Evolutionary conservation across 305 asterid genomes (phyloP).

Genomic region (Fraxinus platypoda): DNA sequence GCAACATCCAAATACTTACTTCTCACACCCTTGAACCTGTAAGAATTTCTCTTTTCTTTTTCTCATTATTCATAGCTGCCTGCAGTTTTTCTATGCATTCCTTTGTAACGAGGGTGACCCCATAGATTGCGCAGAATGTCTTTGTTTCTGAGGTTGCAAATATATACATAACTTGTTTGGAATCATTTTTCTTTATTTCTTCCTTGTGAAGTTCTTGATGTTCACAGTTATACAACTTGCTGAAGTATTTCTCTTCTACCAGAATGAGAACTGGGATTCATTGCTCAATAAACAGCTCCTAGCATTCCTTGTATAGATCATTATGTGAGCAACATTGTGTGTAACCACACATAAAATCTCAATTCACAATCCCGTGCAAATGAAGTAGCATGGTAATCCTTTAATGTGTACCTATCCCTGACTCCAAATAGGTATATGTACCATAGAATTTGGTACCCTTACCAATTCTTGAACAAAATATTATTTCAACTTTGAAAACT

Average conservation of each 20-base stretch:
- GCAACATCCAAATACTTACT: constrained; percentile 79
- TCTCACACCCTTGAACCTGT: constrained; percentile 93
- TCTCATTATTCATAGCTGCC: not conserved
- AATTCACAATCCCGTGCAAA: not conserved
- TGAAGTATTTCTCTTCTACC: not conserved
- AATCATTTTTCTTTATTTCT: not conserved
- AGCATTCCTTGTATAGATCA: not conserved
- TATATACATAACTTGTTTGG: not conserved
- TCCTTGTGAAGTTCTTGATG: not conserved
- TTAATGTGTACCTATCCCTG: not conserved
- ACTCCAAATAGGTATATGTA: not conserved
- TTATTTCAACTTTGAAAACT: not conserved
- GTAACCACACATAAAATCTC: not conserved
- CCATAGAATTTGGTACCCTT: not conserved
- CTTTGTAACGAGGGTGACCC: not conserved
- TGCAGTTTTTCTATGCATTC: not conserved
- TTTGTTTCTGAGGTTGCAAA: not conserved
- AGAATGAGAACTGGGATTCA: not conserved
- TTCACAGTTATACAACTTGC: not conserved
- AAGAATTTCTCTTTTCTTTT: constrained; percentile 26
- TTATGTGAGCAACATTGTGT: not conserved
- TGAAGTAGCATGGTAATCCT: not conserved
- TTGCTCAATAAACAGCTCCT: not conserved
- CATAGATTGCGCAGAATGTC: not conserved
- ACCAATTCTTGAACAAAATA: not conserved